Evolutionary conservation across 345 rosid species (phyloP), one percentile per base, ranked within the genome.

Genomic region (Brassica carinata): DNA sequence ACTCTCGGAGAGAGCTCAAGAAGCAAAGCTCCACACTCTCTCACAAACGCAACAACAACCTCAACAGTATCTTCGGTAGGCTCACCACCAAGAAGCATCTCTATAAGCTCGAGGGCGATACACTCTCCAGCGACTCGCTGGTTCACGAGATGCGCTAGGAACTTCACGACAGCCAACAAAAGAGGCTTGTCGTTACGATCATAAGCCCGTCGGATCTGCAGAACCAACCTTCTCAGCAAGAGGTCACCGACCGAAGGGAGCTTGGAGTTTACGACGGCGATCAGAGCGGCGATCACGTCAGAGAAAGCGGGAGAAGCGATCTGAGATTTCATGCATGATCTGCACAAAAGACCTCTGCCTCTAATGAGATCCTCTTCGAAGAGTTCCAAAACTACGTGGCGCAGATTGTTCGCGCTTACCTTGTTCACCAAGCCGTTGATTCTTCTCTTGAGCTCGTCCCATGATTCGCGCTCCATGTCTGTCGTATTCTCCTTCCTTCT

Each of bases 291-390:
- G 81, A 91, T 86, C 2, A 87, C 91, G 70, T 87, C 88, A 1
- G 97, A 86, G 70, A 88, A 88, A 7, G 74, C 78, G 1, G 97
- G 90, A 43, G 94, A 91, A 14, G 94, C 93, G 83, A 91, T 88
- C 69, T 88, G 81, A 18, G 95, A 94, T 77, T 88, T 94, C 90
- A 94, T 83, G 78, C 95, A 94, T 0, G 92, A 89, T n/a, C 94
- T 85, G 72, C 95, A 94, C 75, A 94, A 92, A 13, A 94, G 88
- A 70, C 94, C 97, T 73, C 95, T 86, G 34, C 97, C 97, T 18
- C 97, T 79, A 11, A 91, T 87, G 70, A 87, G 33, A 80, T 90
- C 90, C 80, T 90, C 91, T 0, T 88, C 85, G 11, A 91, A 85
- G 27, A 88, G 72, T 72, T 88, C 91, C 0, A 87, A 86, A 27